Evolutionary conservation across 2,329 filamentous ascomycete genomes (phyloP).

Genomic region (Bipolaris cookei): DNA sequence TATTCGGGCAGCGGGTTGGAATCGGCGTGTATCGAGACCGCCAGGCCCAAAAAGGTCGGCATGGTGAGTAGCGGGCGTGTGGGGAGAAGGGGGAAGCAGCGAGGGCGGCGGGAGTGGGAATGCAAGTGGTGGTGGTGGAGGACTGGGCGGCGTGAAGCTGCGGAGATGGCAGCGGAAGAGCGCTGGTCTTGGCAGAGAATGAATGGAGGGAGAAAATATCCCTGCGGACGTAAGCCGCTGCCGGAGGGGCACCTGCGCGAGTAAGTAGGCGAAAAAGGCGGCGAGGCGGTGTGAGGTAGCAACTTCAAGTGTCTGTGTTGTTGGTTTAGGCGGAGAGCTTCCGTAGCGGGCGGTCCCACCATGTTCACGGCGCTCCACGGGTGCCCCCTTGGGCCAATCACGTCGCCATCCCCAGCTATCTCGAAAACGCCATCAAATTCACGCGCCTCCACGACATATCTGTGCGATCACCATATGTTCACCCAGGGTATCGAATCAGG

Average conservation of each 20-base stretch:
- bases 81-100: not conserved
- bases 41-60: constrained; percentile 99
- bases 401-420: constrained; percentile 10
- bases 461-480: constrained; percentile 3
- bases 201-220: constrained; percentile 11
- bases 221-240: constrained; percentile 15
- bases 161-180: constrained; percentile 18
- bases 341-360: constrained; percentile 12
- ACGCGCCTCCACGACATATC: constrained; percentile 3
- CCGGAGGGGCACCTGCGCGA: constrained; percentile 18
- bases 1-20: constrained; percentile 84
- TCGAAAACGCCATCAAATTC: not conserved
- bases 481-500: constrained; percentile 9
- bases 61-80: constrained; percentile 15
- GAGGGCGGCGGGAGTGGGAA: no score
- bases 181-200: constrained; percentile 29
- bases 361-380: constrained; percentile 12
- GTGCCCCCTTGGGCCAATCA: constrained; percentile 14
- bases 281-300: constrained; percentile 22
- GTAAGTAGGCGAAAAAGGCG: constrained; percentile 19
- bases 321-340: constrained; percentile 23
- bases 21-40: constrained; percentile 91
- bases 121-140: not conserved
- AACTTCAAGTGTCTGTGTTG: constrained; percentile 19
- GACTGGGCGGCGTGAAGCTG: constrained; percentile 9